These are phyloP conservation scores for Serendipita vermifera DNA, from an alignment of 768 basidiomycete genomes.

Conservation along the genomic window DNA sequence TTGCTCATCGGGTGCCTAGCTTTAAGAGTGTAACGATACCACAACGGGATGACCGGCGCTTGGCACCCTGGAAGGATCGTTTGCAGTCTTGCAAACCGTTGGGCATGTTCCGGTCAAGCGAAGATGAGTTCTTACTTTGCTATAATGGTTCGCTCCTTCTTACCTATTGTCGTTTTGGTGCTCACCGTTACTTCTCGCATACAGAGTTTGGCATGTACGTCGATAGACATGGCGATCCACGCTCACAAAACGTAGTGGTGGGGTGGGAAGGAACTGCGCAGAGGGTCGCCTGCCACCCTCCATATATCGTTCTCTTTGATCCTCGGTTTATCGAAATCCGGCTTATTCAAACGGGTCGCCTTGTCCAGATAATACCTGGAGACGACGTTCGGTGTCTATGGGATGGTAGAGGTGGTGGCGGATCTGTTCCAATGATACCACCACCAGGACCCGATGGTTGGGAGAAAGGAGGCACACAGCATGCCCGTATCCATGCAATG, in stretches of 20 bases:
- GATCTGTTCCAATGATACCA: too few relatives aligned
- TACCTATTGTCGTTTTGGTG: neutral
- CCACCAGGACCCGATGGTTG: conserved; percentile 34
- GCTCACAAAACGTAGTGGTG: conserved; percentile 23
- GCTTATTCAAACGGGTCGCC: conserved; percentile 19
- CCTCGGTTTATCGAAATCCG: conserved; percentile 28
- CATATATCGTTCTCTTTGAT: conserved; percentile 27
- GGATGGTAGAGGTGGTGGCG: conserved; percentile 28
- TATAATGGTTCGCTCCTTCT: conserved; percentile 22
- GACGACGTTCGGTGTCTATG: conserved; percentile 26
- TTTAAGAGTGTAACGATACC: conserved; percentile 25
- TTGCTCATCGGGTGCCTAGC: conserved; percentile 8
- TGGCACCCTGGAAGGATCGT: conserved; percentile 23
- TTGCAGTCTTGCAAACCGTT: conserved; percentile 27
- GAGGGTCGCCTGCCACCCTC: conserved; percentile 29
- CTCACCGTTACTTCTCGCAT: conserved; percentile 8
- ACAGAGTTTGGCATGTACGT: conserved; percentile 29
- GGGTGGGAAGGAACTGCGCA: conserved; percentile 32
- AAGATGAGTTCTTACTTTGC: conserved; percentile 30
- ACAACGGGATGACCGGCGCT: conserved; percentile 22
- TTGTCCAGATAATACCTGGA: conserved; percentile 20
- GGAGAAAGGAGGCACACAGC: conserved; percentile 44
- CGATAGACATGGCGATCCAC: conserved; percentile 29
- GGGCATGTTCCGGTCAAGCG: conserved; percentile 30
- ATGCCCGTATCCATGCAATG: conserved; percentile 76